phyloP scores from a whole-genome alignment of 1,139 yeast genomes.

The Geotrichum carabidarum region DNA sequence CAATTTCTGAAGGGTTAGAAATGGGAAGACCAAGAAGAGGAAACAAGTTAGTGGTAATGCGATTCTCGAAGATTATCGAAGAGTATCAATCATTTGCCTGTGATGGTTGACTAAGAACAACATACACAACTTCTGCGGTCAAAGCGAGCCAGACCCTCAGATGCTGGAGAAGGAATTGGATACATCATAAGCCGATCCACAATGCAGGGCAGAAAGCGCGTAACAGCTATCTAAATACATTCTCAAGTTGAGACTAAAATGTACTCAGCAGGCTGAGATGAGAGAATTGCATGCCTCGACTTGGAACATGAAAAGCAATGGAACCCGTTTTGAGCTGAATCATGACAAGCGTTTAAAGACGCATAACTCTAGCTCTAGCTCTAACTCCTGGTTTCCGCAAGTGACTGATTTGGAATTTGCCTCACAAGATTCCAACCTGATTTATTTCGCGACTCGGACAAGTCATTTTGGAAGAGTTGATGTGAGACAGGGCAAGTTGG shows the following conservation, averaged over 20 bases:
- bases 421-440: neutral
- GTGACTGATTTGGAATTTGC: neutral
- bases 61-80: neutral
- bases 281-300: neutral
- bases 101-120: neutral
- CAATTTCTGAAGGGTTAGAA: too few relatives aligned
- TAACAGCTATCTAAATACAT: conserved; percentile 2
- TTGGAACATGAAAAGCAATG: neutral
- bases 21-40: too few relatives aligned
- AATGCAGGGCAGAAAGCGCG: conserved; percentile 3
- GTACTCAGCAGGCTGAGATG: conserved; percentile 12
- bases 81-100: neutral
- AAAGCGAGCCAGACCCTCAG: neutral
- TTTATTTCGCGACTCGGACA: neutral
- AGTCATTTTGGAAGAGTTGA: conserved; percentile 1
- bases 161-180: neutral
- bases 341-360: neutral
- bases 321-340: neutral
- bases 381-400: neutral
- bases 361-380: neutral
- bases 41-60: too few relatives aligned
- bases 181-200: conserved; percentile 4
- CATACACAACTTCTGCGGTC: neutral
- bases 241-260: neutral
- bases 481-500: neutral